Conservation (phyloP, 192 early-diverging fungal genomes). For the Rhizophagus clarus region DNA sequence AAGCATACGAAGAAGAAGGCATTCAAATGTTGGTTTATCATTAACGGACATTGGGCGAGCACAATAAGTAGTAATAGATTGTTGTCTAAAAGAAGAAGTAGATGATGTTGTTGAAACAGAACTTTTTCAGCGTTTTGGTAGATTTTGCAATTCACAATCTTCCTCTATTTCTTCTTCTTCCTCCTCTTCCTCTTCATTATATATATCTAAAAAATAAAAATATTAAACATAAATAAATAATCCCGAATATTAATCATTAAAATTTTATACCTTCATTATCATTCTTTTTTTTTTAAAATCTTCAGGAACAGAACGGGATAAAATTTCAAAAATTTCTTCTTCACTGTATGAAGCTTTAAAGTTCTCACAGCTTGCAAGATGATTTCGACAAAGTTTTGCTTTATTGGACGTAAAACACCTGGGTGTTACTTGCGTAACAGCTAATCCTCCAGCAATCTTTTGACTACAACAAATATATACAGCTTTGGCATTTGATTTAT, state of each 20-base stretch:
- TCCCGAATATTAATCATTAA: neutral
- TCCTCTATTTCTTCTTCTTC: neutral
- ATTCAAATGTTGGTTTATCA: neutral
- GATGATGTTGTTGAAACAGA: neutral
- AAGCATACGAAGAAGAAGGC: neutral
- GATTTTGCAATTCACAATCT: neutral
- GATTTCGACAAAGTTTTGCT: neutral
- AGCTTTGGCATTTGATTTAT: neutral
- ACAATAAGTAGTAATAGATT: neutral
- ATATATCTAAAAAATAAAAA: neutral
- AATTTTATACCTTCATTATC: neutral
- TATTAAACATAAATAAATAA: neutral
- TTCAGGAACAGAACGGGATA: neutral
- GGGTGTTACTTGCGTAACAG: neutral
- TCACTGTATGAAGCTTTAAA: neutral
- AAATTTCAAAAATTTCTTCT: neutral
- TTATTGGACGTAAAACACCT: neutral
- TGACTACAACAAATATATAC: neutral
- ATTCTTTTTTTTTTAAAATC: neutral
- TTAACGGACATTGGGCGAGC: neutral
- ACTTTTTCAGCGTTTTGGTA: neutral
- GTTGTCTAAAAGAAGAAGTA: no score
- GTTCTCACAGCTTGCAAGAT: neutral
- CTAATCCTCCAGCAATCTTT: neutral
- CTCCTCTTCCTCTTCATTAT: neutral